Evolutionary conservation across 2,329 filamentous ascomycete species (phyloP), one percentile per base, ranked within the genome.

Genomic region (Aspergillus versicolor): DNA sequence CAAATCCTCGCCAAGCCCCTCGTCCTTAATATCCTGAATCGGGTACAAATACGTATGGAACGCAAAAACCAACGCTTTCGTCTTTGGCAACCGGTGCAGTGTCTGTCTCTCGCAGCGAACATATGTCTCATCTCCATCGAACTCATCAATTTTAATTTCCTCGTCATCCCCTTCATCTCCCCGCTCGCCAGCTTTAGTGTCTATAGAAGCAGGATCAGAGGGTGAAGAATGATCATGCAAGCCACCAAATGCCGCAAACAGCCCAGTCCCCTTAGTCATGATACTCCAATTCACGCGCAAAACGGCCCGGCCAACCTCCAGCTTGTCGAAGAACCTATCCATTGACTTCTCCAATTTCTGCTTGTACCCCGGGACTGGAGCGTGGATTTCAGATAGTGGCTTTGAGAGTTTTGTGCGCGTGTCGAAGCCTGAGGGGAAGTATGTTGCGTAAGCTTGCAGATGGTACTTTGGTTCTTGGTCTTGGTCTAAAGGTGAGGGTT

Each of bases 21-120:
- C 84, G 4, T 78, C 77, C 64, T 82, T 84, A 45, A 88, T 71
- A 50, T 84, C 76, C 40, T 63, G 63, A 7, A 88, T 67, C 2
- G 78, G 77, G 68, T 88, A 87, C 56, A 79, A 72, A 68, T 86
- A 88, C 15, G 85, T 88, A 70, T 87, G 85, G 68, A 87, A 84
- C 0, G 76, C 78, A 71, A 88, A 88, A 0, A 87, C 77, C 19
- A 88, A 49, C 7, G 83, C 84, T 52, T 76, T 74, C 0, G 77
- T 81, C 47, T 71, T 61, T 4, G 83, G 83, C 24, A 88, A 67
- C 1, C 85, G 77, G 72, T 87, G 84, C 34, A 88, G 68, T 1
- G 83, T 85, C 74, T 88, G 85, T 32, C 84, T 73, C 69, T 88
- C 85, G 61, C 78, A 82, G 4, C 85, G 75, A 21, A 88, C 53